Percentiles rank a stretch among this genome's conserved stretches.
Conservation (phyloP, 1,284 basidiomycete genomes). For the Moesziomyces parantarcticus region DNA sequence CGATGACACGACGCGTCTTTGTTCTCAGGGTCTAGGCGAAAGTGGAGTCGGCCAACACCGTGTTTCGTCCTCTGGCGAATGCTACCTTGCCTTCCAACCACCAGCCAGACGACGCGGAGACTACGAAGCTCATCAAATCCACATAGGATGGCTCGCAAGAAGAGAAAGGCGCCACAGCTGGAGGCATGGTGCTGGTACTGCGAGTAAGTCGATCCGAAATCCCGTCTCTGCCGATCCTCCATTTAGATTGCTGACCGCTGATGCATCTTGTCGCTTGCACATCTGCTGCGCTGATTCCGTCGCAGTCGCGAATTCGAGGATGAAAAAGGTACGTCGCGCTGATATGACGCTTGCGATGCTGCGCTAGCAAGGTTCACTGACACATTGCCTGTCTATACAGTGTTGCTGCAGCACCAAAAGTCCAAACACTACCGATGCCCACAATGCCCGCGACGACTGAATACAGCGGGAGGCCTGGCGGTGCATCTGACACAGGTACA, state of each 20-base stretch:
- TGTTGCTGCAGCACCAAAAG: constrained; percentile 98
- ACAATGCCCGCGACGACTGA: constrained; percentile 92
- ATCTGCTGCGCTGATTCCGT: neutral
- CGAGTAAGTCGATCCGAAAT: constrained; percentile 76
- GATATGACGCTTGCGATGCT: too few species aligned
- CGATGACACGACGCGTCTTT: neutral
- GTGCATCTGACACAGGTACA: constrained; percentile 99
- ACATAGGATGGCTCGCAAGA: constrained; percentile 65
- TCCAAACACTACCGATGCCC: constrained; percentile 99
- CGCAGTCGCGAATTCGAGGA: constrained; percentile 66
- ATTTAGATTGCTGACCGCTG: constrained; percentile 4
- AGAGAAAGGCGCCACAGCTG: constrained; percentile 63
- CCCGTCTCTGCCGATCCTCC: neutral
- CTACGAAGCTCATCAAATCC: neutral
- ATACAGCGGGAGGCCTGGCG: constrained; percentile 96
- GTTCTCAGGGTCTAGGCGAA: constrained; percentile 15
- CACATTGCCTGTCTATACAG: constrained; percentile 69
- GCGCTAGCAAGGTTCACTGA: neutral
- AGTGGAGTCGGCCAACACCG: constrained; percentile 9
- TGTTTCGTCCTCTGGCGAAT: neutral
- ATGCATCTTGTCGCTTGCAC: neutral
- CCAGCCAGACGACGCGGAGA: neutral
- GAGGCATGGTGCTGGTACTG: constrained; percentile 95
- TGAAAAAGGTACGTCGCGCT: constrained; percentile 56
- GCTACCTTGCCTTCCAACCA: constrained; percentile 2